Evolutionary conservation across 2,329 filamentous ascomycete genomes (phyloP), one percentile per base, ranked within the genome.

Genomic region (Trichoderma afroharzianum): DNA sequence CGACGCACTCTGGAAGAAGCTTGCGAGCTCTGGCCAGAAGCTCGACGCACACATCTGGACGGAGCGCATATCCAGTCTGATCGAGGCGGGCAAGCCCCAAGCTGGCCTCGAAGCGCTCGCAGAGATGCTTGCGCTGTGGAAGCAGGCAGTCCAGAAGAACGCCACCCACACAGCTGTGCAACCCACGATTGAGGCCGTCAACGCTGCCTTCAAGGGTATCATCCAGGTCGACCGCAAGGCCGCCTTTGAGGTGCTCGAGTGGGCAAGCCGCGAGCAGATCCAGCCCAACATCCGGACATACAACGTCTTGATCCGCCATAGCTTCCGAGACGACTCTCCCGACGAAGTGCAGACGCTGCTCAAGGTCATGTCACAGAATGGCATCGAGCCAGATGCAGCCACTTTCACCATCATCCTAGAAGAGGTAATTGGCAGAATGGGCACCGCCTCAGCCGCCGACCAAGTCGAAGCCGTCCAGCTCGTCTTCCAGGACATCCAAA

Each of bases 381-480:
- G 84, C 3, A 79, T 93, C 32, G 75, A 84, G 33, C 87, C 90
- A 1, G 89, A 94, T 78, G 83, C 85, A n/a, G 87, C 86, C 6
- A 96, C 93, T 0, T 93, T 93, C 79, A 92, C 90, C 26, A 88
- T 93, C 73, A 85, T 96, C 71, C 83, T 96, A 8, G 89, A 92
- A 55, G 87, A 86, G 76, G 80, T 88, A 72, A 81, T 88, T 76
- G 77, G 82, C 73, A 75, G 79, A 53, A 80, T 88, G 47, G 71
- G 76, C 32, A 77, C 84, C 50, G 62, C 76, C 61, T 78, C 82
- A 2, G 79, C 83, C 0, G 79, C 83, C 12, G 84, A 89, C 68
- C 90, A 91, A 78, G 80, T 83, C 24, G 77, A 80, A 2, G 82
- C 85, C 21, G 84, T 93, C 7, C 76, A 84, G n/a, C 77, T 79